phyloP scores from a whole-genome alignment of 176 grass and related monocot genomes.

The Eleusine indica region DNA sequence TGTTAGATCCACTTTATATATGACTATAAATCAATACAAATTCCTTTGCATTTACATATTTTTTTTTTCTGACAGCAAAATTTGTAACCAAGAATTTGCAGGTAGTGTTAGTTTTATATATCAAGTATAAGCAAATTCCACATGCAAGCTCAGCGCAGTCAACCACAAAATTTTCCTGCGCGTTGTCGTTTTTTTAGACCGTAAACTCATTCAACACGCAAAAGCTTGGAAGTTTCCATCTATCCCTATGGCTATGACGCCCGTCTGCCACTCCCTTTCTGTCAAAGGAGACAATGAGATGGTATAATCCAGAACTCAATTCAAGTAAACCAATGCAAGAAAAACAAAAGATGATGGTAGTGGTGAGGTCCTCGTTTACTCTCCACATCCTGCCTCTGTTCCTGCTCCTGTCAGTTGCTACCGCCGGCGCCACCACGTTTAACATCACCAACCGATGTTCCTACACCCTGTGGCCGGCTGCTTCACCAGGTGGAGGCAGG shows the following conservation, averaged over 20 bases:
- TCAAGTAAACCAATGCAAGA: not conserved
- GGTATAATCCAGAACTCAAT: not conserved
- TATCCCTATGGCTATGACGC: not conserved
- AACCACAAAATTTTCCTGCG: not conserved
- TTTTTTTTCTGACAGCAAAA: not conserved
- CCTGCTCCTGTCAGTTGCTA: not conserved
- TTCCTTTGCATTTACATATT: not conserved
- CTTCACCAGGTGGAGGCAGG: not conserved
- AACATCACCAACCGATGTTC: constrained; percentile 45
- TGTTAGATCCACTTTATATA: not conserved
- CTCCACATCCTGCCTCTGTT: not conserved
- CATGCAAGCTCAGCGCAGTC: not conserved
- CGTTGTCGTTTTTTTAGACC: not conserved
- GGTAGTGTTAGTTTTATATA: not conserved
- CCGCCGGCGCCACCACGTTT: not conserved
- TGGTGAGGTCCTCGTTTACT: not conserved
- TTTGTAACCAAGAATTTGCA: not conserved
- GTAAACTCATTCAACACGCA: not conserved
- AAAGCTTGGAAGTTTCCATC: not conserved
- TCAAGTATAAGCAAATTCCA: not conserved
- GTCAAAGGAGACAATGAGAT: not conserved
- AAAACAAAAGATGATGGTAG: not conserved
- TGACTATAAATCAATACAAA: not conserved
- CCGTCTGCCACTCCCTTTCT: not conserved
- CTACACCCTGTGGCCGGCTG: constrained; percentile 52